Percentiles rank a stretch among this genome's conserved stretches.
Evolutionary conservation across 2,329 filamentous ascomycete genomes (phyloP).

Genomic region (Leptographium lundbergii): DNA sequence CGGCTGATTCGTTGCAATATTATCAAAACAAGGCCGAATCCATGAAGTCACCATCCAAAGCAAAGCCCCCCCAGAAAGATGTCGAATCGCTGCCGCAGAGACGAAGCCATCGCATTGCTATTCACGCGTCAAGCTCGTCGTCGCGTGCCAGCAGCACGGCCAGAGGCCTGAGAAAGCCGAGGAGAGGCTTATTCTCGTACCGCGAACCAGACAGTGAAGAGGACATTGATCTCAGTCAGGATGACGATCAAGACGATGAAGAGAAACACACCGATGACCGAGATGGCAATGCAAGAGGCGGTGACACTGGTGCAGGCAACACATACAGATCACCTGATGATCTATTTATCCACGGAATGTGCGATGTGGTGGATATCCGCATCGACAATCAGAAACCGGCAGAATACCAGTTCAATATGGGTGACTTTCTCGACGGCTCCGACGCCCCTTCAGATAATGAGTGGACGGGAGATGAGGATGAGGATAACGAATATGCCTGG

Average conservation of each 20-base stretch:
- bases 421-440: conserved; percentile 52
- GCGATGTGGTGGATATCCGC: conserved; percentile 54
- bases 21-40: conserved; percentile 1
- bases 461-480: conserved; percentile 26
- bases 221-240: conserved; percentile 15
- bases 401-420: conserved; percentile 56
- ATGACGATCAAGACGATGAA: conserved; percentile 9
- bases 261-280: conserved; percentile 3
- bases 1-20: conserved; percentile 12
- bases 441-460: conserved; percentile 44
- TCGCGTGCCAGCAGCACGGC: conserved; percentile 18
- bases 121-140: conserved; percentile 13
- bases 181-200: conserved; percentile 20
- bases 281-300: conserved; percentile 1
- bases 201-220: conserved; percentile 34
- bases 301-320: background rate
- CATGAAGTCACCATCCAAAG: background rate
- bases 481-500: conserved; percentile 12
- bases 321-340: background rate
- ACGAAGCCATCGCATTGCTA: conserved; percentile 25
- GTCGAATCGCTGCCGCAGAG: conserved; percentile 7
- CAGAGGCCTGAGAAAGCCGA: conserved; percentile 1
- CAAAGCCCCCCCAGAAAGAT: background rate
- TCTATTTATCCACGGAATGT: conserved; percentile 51
- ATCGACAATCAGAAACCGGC: conserved; percentile 66